Evolutionary conservation across 495 filamentous ascomycete species (phyloP), one percentile per base, ranked within the genome.

Genomic region (Aspergillus carlsbadensis): DNA sequence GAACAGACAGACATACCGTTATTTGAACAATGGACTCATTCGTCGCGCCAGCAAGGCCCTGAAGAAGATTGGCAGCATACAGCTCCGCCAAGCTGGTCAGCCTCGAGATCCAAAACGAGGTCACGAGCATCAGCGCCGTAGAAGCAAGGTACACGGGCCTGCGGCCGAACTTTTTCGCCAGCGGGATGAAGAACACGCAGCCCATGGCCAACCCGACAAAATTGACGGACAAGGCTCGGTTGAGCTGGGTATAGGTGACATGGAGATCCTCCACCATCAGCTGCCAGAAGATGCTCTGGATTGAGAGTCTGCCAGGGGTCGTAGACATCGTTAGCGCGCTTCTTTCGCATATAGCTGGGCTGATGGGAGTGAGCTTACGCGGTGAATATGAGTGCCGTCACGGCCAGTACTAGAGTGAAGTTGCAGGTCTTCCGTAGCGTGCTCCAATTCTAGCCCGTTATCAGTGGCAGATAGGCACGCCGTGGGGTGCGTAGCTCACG

Each of bases 21-120:
- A 74, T 70, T 56, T 71, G 67, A 6, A 57, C 66, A 36, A 75
- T 67, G 0, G 68, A 49, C 36, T 75, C 71, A 24, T 70, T 71
- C 6, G 65, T 69, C 10, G 71, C 68, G 37, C 71, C 71, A 2
- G 63, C 71, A 22, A 74, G 33, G 0, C 71, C 68, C 26, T 68
- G 63, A 0, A 72, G 47, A 4, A 74, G 52, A 41, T 72, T 74
- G 17, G 59, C 51, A 7, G 66, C 21, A 37, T 70, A 70, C 10
- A 74, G 47, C 53, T 70, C 66, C 1, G 63, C 10, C 22, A 72
- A 45, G 21, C 39, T 65, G 3, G 59, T 36, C 8, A 76, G 49
- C 31, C 42, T 54, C 8, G 67, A 47, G 0, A 49, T 50, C 70
- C 70, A 74, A 18, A 72, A 65, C 5, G 68, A 52, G 3, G 70